Base-by-base conservation (phyloP, 306 rosid genomes). In the Rubus idaeus region DNA sequence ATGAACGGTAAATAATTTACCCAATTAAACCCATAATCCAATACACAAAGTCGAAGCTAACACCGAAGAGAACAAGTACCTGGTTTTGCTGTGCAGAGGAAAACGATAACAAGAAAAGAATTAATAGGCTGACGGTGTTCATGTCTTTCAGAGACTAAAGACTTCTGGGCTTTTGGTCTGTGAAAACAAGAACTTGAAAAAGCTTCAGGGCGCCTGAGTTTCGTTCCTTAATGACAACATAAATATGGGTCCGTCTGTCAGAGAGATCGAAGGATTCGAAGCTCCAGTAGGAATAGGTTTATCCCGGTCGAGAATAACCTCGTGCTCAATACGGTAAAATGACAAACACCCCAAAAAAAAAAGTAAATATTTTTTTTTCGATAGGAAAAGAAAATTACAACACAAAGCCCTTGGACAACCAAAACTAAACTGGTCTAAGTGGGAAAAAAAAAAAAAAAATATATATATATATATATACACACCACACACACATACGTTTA, bases 21-120 rank as follows among this genome's bases (percentile, higher is more conserved):
- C 39, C 65, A 70, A 49, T 26, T 72, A 57, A 75, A 77, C 53
- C 46, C 35, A 49, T 55, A 64, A 70, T 21, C 63, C 42, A 71
- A 79, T 17, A 65, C 12, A 21, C 55, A 41, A 49, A 40, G 70
- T 65, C 21, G 77, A 76, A 82, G 74, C 75, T 71, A 35, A 30
- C 20, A 53, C 16, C 30, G 10, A 50, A 0, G 68, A 64, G 69
- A 20, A 65, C 16, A 41, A 47, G 52, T 68, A 69, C 61, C 46
- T 50, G 80, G 80, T 80, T 78, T 71, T 5, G 76, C 51, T 69
- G 63, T 14, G 84, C 71, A 71, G 90, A 80, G 81, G 73, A 71
- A 71, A 84, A 57, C 51, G 47, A 71, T 6, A 63, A 16, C 70
- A 82, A 71, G n/a, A 87, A 52, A 68, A 87, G 64, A 72, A 87